Conservation (phyloP, 129 eudicot species). For the Scalesia atractyloides region DNA sequence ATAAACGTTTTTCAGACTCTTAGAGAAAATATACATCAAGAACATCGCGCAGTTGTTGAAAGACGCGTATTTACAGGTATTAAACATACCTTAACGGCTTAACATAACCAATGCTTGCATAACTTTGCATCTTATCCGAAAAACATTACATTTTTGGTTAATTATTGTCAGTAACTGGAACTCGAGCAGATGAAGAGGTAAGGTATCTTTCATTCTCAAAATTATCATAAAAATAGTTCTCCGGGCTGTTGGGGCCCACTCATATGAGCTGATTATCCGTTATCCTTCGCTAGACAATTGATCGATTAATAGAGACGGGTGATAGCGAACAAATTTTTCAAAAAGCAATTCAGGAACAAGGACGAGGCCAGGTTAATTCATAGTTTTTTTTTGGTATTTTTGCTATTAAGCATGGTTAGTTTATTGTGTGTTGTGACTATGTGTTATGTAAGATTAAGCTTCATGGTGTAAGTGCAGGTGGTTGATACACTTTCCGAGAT, state of each 20-base stretch:
- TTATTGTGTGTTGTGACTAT: not conserved
- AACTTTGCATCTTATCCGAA: slow-evolving; percentile 6
- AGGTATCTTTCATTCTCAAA: slow-evolving; percentile 7
- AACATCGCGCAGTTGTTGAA: slow-evolving; percentile 81
- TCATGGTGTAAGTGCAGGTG: slow-evolving; percentile 43
- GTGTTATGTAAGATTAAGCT: not conserved
- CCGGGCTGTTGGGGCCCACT: not conserved
- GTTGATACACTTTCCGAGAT: slow-evolving; percentile 87
- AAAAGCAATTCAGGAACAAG: slow-evolving; percentile 74
- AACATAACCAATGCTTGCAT: not conserved
- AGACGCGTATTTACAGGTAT: slow-evolving; percentile 84
- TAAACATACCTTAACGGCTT: slow-evolving; percentile 10
- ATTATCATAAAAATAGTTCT: not conserved
- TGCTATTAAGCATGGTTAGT: not conserved
- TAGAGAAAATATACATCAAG: slow-evolving; percentile 74
- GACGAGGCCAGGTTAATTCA: slow-evolving; percentile 70
- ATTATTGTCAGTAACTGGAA: slow-evolving; percentile 65
- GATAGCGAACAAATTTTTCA: slow-evolving; percentile 85
- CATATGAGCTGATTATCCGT: not conserved
- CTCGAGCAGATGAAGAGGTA: slow-evolving; percentile 85
- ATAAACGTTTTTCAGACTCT: slow-evolving; percentile 50
- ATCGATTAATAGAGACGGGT: slow-evolving; percentile 76
- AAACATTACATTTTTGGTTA: slow-evolving; percentile 4
- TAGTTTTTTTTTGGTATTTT: not conserved
- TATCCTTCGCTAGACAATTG: slow-evolving; percentile 64